phyloP scores from a whole-genome alignment of 106 monocot genomes.

The Alisma plantagoaquatica region DNA sequence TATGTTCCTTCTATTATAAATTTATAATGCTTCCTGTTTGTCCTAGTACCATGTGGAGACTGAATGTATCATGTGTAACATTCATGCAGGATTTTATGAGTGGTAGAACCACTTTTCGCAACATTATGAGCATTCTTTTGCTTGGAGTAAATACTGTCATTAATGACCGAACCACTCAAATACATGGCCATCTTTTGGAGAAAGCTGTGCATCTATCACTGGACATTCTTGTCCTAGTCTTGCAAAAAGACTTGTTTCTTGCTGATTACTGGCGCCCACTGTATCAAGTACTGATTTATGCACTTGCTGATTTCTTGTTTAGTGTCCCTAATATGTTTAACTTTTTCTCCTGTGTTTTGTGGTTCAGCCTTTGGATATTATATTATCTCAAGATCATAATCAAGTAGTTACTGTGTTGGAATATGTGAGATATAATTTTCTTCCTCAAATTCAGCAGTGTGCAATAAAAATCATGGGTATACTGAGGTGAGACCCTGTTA shows the following conservation, averaged over 20 bases:
- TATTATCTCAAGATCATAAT: conserved; percentile 77
- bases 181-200: conserved; percentile 59
- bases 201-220: conserved; percentile 69
- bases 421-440: conserved; percentile 77
- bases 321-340: too few species aligned
- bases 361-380: conserved; percentile 78
- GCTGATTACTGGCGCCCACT: conserved; percentile 87
- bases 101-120: conserved; percentile 69
- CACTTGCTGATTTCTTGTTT: background rate
- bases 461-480: conserved; percentile 76
- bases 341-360: background rate
- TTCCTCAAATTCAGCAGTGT: conserved; percentile 66
- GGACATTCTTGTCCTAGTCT: conserved; percentile 73
- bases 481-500: conserved; percentile 34
- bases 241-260: conserved; percentile 68
- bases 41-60: too few species aligned
- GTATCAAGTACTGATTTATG: conserved; percentile 49
- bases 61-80: too few species aligned
- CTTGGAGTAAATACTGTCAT: conserved; percentile 65
- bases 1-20: too few species aligned
- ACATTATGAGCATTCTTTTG: conserved; percentile 78
- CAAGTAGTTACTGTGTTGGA: conserved; percentile 76
- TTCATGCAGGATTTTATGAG: conserved; percentile 99
- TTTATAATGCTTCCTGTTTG: too few species aligned
- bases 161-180: conserved; percentile 56